Evolutionary conservation across 2,329 filamentous ascomycete genomes (phyloP).

Genomic region (Diaporthe nobilis): DNA sequence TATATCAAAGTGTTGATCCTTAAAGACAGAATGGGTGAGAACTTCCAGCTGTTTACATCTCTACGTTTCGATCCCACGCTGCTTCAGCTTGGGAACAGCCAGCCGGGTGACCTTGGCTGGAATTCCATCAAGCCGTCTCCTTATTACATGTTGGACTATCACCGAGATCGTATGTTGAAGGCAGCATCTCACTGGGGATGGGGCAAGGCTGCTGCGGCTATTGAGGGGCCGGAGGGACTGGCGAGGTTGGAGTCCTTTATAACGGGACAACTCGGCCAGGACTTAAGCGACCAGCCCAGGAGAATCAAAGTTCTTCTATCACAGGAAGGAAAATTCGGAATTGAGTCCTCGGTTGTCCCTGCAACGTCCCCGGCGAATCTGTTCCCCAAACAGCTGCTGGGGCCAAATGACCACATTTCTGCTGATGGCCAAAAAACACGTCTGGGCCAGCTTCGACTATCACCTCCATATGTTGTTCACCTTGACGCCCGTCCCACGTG

Average conservation of each 20-base stretch:
- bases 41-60: conserved; percentile 78
- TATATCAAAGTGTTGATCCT: too few relatives aligned
- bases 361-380: conserved; percentile 64
- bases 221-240: conserved; percentile 64
- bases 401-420: conserved; percentile 50
- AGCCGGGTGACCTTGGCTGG: conserved; percentile 61
- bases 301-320: conserved; percentile 70
- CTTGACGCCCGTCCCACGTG: conserved; percentile 59
- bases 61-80: conserved; percentile 79
- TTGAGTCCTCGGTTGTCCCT: conserved; percentile 56
- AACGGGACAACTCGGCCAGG: conserved; percentile 42
- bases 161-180: conserved; percentile 82
- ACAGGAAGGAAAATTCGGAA: conserved; percentile 60
- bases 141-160: conserved; percentile 85
- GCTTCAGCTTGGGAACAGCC: conserved; percentile 54
- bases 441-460: conserved; percentile 44
- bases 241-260: conserved; percentile 58
- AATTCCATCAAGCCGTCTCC: conserved; percentile 69
- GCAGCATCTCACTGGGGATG: conserved; percentile 72
- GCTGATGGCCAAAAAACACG: conserved; percentile 24
- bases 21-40: conserved; percentile 51
- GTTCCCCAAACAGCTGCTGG: conserved; percentile 69
- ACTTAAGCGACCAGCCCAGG: conserved; percentile 52
- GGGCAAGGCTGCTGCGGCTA: conserved; percentile 58
- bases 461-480: conserved; percentile 58